Conservation (phyloP, 371 early-diverging fungal species). For the Mucor plumbeus region DNA sequence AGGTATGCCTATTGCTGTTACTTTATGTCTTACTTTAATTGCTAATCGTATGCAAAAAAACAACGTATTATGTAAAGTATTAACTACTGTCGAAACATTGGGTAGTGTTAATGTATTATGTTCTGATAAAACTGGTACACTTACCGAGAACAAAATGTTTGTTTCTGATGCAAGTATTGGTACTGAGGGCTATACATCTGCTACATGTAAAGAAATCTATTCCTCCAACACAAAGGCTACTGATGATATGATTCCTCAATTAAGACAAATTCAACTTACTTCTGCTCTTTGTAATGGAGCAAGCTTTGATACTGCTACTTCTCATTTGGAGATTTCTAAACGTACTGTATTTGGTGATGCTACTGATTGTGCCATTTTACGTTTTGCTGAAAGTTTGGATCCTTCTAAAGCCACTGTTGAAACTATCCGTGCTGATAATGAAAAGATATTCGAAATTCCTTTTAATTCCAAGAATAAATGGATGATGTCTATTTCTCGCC, state of each 20-base stretch:
- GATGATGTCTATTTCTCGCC: constrained; percentile 61
- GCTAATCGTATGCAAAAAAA: constrained; percentile 62
- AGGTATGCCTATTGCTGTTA: constrained; percentile 59
- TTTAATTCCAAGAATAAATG: constrained; percentile 78
- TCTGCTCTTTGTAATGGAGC: constrained; percentile 72
- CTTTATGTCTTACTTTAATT: constrained; percentile 57
- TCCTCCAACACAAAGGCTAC: constrained; percentile 14
- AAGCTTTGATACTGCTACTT: constrained; percentile 53
- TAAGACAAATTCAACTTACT: constrained; percentile 55
- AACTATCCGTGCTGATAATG: constrained; percentile 27
- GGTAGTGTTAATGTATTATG: constrained; percentile 71
- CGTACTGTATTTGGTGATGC: constrained; percentile 73
- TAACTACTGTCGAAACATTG: constrained; percentile 71
- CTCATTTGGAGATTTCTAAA: constrained; percentile 52
- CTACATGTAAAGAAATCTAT: constrained; percentile 17
- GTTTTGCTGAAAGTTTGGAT: constrained; percentile 55
- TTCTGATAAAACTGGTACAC: constrained; percentile 77
- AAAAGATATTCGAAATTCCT: constrained; percentile 64
- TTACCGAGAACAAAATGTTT: constrained; percentile 70
- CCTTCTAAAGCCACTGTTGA: constrained; percentile 27
- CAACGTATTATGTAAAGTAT: constrained; percentile 65
- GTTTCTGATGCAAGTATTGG: constrained; percentile 57
- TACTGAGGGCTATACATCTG: constrained; percentile 41
- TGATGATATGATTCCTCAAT: constrained; percentile 27
- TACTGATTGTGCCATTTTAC: constrained; percentile 78